Evolutionary conservation across 2,329 filamentous ascomycete genomes (phyloP), one percentile per base, ranked within the genome.

Genomic region (Rugonectria rugulosa): DNA sequence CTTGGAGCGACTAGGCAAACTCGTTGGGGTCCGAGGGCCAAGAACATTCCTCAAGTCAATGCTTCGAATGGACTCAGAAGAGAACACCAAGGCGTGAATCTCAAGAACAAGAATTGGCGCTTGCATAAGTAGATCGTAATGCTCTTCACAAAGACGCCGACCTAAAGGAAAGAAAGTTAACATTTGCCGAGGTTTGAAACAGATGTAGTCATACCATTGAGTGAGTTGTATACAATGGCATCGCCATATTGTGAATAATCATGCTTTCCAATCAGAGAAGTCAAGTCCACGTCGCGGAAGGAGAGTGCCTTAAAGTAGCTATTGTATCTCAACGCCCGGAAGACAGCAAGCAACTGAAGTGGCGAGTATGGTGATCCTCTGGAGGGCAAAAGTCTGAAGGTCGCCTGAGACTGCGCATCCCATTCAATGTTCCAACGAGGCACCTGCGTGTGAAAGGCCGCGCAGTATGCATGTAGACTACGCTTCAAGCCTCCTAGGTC

Each of bases 271-370:
- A 66, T 67, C 11, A 76, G 63, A 7, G 72, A 63, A 2, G 76
- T 77, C 17, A 86, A 72, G 59, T 84, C 79, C 12, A 85, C 75
- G 47, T 81, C 76, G 9, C 73, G 69, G 58, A 86, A 83, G 2
- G 81, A 85, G n/a, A 86, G 68, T 1, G 81, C 80, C 54, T 80
- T 82, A 70, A 86, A 85, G 62, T 81, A 85, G 59, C 82, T 83
- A 49, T 86, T 86, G 65, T 83, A 86, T 9, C 83, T 76, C 55
- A 85, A 69, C 2, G 83, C 81, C 5, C 82, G 78, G 61, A 85
- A 77, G 1, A 85, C 77, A 9, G 83, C 83, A n/a, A 86, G 69
- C 3, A 86, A 72, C 65, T 86, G 83, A 31, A 81, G 67, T 4
- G 77, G 70, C 4, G 76, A 76, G 63, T 86, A 85, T 5, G 64